Conservation (phyloP, 176 grass and related monocot genomes). For the Oryza punctata region DNA sequence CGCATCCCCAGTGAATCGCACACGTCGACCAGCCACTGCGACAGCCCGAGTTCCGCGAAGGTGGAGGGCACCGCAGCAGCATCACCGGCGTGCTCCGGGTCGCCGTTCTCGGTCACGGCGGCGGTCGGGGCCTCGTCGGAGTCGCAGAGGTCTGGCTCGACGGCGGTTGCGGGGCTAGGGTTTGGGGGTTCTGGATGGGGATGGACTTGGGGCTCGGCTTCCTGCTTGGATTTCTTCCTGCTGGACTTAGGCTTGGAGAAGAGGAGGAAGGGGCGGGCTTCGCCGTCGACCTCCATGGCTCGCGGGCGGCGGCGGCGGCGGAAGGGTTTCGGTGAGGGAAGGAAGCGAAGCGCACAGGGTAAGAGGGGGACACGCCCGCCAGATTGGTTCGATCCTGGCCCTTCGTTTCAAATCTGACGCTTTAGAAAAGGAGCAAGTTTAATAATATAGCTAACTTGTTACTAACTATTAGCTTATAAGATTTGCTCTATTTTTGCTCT, state of each 20-base stretch:
- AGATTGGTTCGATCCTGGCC: not conserved
- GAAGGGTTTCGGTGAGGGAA: not conserved
- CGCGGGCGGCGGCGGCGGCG: not conserved
- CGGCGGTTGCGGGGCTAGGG: slow-evolving; percentile 1
- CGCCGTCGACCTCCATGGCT: slow-evolving; percentile 51
- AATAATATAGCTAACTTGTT: too few relatives aligned
- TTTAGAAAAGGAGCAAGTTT: too few relatives aligned
- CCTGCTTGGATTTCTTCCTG: not conserved
- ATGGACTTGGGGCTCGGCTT: slow-evolving; percentile 2
- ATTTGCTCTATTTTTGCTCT: too few relatives aligned
- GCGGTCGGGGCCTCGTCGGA: slow-evolving; percentile 5
- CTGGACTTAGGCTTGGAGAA: slow-evolving; percentile 47
- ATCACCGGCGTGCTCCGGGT: not conserved
- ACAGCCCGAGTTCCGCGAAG: slow-evolving; percentile 75
- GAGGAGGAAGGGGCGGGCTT: slow-evolving; percentile 57
- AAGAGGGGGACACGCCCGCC: not conserved
- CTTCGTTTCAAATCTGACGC: not conserved
- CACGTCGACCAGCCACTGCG: slow-evolving; percentile 68
- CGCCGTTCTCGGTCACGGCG: slow-evolving; percentile 27
- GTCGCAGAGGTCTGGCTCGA: slow-evolving; percentile 10
- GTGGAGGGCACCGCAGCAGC: not conserved
- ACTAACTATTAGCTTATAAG: too few relatives aligned
- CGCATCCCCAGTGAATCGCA: slow-evolving; percentile 65
- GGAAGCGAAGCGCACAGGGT: not conserved
- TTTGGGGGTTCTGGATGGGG: not conserved